Evolutionary conservation across 2,329 filamentous ascomycete species (phyloP).

Genomic region (Aureobasidium subglaciale): DNA sequence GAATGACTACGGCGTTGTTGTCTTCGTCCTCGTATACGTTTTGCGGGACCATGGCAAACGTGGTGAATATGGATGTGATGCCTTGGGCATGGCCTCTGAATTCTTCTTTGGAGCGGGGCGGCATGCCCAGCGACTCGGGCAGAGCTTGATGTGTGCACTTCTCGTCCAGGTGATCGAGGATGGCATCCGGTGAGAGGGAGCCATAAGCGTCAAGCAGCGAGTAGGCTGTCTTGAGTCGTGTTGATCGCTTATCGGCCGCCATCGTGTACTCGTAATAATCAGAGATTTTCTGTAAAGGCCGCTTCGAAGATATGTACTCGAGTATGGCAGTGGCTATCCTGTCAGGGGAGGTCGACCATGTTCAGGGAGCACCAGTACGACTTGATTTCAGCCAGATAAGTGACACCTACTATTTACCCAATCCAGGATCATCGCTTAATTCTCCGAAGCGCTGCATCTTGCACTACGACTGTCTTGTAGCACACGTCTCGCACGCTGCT

Average conservation of each 20-base stretch:
- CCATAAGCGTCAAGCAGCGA: slow-evolving; percentile 34
- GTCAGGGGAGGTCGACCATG: neutral
- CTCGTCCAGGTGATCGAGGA: slow-evolving; percentile 30
- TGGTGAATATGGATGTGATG: slow-evolving; percentile 37
- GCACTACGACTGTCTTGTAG: neutral
- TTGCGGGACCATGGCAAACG: slow-evolving; percentile 35
- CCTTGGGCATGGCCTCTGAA: slow-evolving; percentile 35
- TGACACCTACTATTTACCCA: neutral
- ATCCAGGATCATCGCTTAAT: slow-evolving; percentile 9
- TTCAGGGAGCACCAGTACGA: neutral
- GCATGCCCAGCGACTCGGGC: slow-evolving; percentile 35
- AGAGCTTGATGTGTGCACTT: slow-evolving; percentile 37
- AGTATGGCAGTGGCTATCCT: neutral
- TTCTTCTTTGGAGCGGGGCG: slow-evolving; percentile 28
- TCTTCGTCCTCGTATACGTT: slow-evolving; percentile 28
- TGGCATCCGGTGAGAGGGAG: slow-evolving; percentile 33
- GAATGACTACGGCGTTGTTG: slow-evolving; percentile 32
- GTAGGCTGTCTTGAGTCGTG: slow-evolving; percentile 26
- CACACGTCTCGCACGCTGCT: neutral
- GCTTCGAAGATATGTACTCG: neutral
- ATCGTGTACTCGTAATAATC: neutral
- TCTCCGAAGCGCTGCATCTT: slow-evolving; percentile 13
- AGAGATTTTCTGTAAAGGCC: neutral
- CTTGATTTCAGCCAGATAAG: neutral
- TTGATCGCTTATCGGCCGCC: slow-evolving; percentile 10